These are phyloP conservation scores for Termitomyces heimii DNA, from an alignment of 768 basidiomycete genomes.

Conservation along the genomic window DNA sequence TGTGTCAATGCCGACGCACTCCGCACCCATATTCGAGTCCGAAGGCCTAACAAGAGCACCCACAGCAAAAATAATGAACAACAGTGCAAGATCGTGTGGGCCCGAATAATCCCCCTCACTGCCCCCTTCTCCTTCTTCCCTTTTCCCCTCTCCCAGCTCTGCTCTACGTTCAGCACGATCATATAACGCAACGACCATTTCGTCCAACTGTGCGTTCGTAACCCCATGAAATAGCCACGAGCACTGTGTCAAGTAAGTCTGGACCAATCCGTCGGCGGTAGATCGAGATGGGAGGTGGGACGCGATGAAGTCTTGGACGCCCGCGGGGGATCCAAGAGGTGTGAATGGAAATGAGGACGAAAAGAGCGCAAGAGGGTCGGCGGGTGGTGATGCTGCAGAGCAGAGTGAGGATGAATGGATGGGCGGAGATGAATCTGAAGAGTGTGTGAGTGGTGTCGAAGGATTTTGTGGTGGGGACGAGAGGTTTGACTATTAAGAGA, in stretches of 20 bases:
- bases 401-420: slow-evolving; percentile 6
- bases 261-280: slow-evolving; percentile 37
- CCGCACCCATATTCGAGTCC: not conserved
- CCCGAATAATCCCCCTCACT: slow-evolving; percentile 31
- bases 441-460: slow-evolving; percentile 21
- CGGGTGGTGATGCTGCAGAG: slow-evolving; percentile 14
- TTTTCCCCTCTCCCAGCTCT: not conserved
- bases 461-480: slow-evolving; percentile 10
- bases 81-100: slow-evolving; percentile 42
- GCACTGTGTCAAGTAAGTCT: slow-evolving; percentile 41
- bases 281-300: slow-evolving; percentile 49
- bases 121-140: not conserved
- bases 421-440: slow-evolving; percentile 16
- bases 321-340: slow-evolving; percentile 42
- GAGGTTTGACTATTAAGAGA: slow-evolving; percentile 1
- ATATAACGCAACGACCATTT: slow-evolving; percentile 37
- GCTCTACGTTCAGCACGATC: not conserved
- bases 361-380: slow-evolving; percentile 37
- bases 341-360: slow-evolving; percentile 62
- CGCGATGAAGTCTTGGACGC: slow-evolving; percentile 45
- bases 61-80: slow-evolving; percentile 47
- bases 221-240: slow-evolving; percentile 50
- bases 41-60: slow-evolving; percentile 39
- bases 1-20: not conserved
- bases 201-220: slow-evolving; percentile 37